Evolutionary conservation across 208 protist genomes (phyloP).

Genomic region (Trichomonas tenax): DNA sequence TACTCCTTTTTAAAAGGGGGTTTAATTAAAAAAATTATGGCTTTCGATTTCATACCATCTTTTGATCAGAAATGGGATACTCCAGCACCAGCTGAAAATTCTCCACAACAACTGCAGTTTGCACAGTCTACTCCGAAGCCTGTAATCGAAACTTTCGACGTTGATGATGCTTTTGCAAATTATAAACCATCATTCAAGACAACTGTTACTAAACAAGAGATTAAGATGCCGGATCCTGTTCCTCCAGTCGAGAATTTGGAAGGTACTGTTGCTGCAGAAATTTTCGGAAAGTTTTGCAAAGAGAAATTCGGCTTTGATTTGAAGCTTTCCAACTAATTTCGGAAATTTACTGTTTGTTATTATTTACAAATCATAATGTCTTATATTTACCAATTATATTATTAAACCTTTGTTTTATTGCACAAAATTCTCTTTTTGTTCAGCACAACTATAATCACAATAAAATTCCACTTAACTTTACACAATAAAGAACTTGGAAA

Average conservation of each 20-base stretch:
- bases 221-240: neutral
- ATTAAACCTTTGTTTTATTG: neutral
- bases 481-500: too few species aligned
- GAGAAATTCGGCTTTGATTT: slow-evolving; percentile 6
- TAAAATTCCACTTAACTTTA: too few species aligned
- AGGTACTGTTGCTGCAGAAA: neutral
- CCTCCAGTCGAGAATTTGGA: neutral
- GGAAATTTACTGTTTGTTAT: neutral
- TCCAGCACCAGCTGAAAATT: neutral
- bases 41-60: neutral
- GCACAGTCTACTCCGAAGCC: neutral
- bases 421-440: too few species aligned
- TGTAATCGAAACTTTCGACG: neutral
- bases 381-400: neutral
- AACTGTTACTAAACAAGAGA: neutral
- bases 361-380: neutral
- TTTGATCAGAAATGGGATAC: neutral
- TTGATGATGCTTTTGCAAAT: slow-evolving; percentile 5
- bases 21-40: neutral
- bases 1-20: too few species aligned
- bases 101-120: neutral
- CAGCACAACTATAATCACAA: too few species aligned
- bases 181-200: neutral
- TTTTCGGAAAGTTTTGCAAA: neutral
- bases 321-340: neutral